Conservation (phyloP, 1,139 yeast genomes). For the Diutina pseudorugosa region DNA sequence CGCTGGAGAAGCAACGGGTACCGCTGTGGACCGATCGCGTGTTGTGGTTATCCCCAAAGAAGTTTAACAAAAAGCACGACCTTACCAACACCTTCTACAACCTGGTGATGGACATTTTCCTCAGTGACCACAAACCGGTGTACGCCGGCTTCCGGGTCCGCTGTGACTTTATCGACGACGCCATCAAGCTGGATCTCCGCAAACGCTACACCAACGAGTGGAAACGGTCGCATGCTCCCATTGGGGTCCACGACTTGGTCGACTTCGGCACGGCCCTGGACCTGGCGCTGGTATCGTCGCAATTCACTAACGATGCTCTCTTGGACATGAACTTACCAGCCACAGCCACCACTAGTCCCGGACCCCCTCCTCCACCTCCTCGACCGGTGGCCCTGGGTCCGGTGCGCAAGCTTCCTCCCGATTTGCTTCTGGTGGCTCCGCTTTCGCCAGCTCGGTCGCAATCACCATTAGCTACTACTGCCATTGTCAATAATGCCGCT, state of each 20-base stretch:
- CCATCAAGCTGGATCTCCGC: conserved; percentile 18
- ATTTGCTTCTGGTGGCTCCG: conserved; percentile 10
- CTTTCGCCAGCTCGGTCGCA: conserved; percentile 26
- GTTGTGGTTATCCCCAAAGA: not conserved
- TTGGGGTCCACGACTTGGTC: not conserved
- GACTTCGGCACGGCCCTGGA: not conserved
- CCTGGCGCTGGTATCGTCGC: not conserved
- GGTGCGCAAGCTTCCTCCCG: conserved; percentile 12
- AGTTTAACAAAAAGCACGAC: not conserved
- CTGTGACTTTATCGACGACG: conserved; percentile 48
- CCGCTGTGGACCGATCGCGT: conserved; percentile 95
- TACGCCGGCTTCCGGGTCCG: conserved; percentile 59
- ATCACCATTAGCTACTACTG: conserved; percentile 11
- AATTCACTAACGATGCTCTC: conserved; percentile 15
- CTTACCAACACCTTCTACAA: conserved; percentile 23
- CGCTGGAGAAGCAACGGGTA: conserved; percentile 68
- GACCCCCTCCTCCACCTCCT: conserved; percentile 12
- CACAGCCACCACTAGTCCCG: conserved; percentile 13
- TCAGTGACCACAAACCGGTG: conserved; percentile 91
- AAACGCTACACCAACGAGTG: conserved; percentile 20
- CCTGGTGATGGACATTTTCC: conserved; percentile 39
- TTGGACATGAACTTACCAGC: conserved; percentile 28
- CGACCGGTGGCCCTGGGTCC: conserved; percentile 12
- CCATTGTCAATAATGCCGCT: not conserved
- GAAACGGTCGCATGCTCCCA: conserved; percentile 18